These are phyloP conservation scores for Serendipita sp. DNA, from an alignment of 768 basidiomycete genomes.

Conservation along the genomic window DNA sequence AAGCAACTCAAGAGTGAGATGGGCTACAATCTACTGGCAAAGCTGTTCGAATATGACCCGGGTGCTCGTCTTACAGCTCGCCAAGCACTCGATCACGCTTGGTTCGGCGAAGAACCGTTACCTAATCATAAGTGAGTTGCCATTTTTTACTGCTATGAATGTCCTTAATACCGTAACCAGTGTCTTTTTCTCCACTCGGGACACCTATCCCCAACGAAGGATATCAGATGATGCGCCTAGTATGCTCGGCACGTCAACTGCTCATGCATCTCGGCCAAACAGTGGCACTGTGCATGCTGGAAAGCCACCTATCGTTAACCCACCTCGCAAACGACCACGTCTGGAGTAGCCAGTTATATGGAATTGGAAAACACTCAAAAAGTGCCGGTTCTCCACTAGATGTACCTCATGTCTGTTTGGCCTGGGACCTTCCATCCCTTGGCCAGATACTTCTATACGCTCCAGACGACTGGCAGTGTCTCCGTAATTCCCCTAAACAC, in stretches of 20 bases:
- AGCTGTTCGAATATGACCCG: constrained; percentile 83
- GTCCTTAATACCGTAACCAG: not conserved
- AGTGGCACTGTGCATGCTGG: not conserved
- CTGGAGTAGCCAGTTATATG: not conserved
- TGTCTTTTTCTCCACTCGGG: constrained; percentile 28
- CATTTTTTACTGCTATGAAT: not conserved
- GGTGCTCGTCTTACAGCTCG: constrained; percentile 68
- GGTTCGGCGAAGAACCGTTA: constrained; percentile 83
- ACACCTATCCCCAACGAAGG: constrained; percentile 69
- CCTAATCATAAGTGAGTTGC: constrained; percentile 66
- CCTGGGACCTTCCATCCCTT: too few species aligned
- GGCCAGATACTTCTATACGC: too few species aligned
- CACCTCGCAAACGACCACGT: not conserved
- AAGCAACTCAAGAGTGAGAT: constrained; percentile 34
- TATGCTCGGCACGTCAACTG: constrained; percentile 31
- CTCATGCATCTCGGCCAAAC: not conserved
- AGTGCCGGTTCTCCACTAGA: too few species aligned
- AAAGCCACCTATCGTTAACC: not conserved
- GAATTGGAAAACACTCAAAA: too few species aligned
- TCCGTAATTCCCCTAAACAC: too few species aligned
- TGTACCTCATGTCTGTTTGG: too few species aligned
- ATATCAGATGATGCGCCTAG: constrained; percentile 87
- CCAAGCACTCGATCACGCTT: constrained; percentile 67
- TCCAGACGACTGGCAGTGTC: too few species aligned
- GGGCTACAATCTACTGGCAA: constrained; percentile 71